phyloP scores from a whole-genome alignment of 208 protist species.

The Wallacemonas rigidus region DNA sequence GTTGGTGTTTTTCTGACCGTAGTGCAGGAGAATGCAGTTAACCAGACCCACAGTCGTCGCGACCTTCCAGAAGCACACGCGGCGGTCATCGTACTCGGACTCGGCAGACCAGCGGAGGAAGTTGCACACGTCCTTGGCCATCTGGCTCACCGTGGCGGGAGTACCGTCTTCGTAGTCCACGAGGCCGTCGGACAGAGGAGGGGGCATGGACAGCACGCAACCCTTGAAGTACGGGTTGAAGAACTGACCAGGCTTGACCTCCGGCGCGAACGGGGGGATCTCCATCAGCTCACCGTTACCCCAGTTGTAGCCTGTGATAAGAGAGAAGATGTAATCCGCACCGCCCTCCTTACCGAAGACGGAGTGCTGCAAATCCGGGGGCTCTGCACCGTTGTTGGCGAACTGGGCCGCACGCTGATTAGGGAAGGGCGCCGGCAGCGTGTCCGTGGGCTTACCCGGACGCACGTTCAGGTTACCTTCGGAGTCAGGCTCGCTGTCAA shows the following conservation, averaged over 20 bases:
- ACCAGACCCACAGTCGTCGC: constrained; percentile 78
- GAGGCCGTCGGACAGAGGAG: constrained; percentile 93
- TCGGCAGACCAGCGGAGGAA: constrained; percentile 93
- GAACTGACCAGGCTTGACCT: constrained; percentile 91
- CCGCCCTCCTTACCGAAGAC: constrained; percentile 94
- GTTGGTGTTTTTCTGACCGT: constrained; percentile 88
- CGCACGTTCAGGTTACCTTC: constrained; percentile 96
- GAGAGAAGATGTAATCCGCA: constrained; percentile 98
- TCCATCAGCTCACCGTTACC: constrained; percentile 92
- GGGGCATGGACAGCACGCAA: constrained; percentile 97
- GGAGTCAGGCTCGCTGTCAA: constrained; percentile 95
- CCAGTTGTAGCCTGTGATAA: constrained; percentile 98
- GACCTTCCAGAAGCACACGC: constrained; percentile 86
- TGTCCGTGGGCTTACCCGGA: constrained; percentile 97
- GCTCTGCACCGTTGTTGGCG: constrained; percentile 97
- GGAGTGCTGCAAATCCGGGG: constrained; percentile 97
- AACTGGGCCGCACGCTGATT: constrained; percentile 97
- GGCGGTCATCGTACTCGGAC: constrained; percentile 88
- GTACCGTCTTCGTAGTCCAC: constrained; percentile 99
- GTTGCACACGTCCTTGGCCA: constrained; percentile 97
- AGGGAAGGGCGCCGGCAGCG: constrained; percentile 95
- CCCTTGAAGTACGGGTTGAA: constrained; percentile 99
- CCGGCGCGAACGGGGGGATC: constrained; percentile 81
- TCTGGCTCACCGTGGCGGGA: constrained; percentile 95
- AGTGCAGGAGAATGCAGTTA: constrained; percentile 86